Evolutionary conservation across 2,329 filamentous ascomycete genomes (phyloP), one percentile per base, ranked within the genome.

Genomic region (Talaromyces sp.): DNA sequence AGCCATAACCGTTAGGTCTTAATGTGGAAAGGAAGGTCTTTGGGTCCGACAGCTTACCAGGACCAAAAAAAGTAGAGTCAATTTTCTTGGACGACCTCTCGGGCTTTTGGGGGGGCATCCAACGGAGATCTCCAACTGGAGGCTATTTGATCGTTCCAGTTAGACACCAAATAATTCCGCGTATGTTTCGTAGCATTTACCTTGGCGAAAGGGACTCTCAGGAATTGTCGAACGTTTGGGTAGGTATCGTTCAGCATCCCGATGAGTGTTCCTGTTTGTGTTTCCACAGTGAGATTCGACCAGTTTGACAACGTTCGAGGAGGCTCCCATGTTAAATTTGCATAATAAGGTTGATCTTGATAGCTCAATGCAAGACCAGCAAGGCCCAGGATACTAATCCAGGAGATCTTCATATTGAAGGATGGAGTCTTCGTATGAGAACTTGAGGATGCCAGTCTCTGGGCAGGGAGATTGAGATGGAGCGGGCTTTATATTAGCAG

Each of bases 151-250:
- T 24, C 8, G 9, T 30, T 14, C 7, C 2, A 36, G 22, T 29
- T 27, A 30, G 11, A 17, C 7, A 27, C 4, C 3, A 19, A 5
- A 11, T 17, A 19, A n/a, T 2, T 14, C 19, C 13, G 2, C 8
- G 2, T 33, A 22, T n/a, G 27, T 11, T 13, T 17, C 16, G 13
- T 39, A 30, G 0, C 14, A 47, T 43, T n/a, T 30, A 59, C 53
- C 57, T 73, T 66, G 14, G 71, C 71, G 50, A 65, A 75, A 1
- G 73, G 72, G 6, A 75, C 65, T 17, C 67, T 65, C n/a, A 70
- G 65, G 52, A 72, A 74, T 50, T 74, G 66, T 7, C 70, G 69
- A 19, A 75, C 71, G 43, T 69, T 61, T 1, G 72, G 71, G 11
- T 66, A 67, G 10, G 63, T 67, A 27, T 63, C 57, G 37, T 72